Conservation (phyloP, 2,329 filamentous ascomycete genomes). For the Chaetomium sp. region DNA sequence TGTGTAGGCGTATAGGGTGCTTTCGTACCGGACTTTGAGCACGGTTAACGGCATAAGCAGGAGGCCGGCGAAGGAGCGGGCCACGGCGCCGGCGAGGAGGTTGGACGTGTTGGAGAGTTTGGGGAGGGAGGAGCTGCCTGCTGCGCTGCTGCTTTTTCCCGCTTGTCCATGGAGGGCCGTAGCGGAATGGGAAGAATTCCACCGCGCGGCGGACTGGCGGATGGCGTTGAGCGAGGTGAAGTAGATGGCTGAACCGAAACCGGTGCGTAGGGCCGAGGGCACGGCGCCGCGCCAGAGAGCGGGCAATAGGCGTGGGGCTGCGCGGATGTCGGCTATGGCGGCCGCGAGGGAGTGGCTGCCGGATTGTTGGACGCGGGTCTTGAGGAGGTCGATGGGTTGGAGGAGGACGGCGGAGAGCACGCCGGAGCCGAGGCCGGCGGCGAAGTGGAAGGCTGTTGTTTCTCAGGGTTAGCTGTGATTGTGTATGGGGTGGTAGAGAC, state of each 20-base stretch:
- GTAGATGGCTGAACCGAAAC: constrained; percentile 88
- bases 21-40: constrained; percentile 94
- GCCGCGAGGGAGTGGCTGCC: constrained; percentile 60
- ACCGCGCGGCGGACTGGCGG: constrained; percentile 58
- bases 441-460: constrained; percentile 69
- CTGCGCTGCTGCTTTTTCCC: constrained; percentile 32
- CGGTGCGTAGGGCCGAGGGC: constrained; percentile 87
- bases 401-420: constrained; percentile 82
- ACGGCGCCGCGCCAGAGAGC: constrained; percentile 88
- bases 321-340: constrained; percentile 63
- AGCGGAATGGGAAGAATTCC: constrained; percentile 28
- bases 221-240: constrained; percentile 83
- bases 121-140: constrained; percentile 64
- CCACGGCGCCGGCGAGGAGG: constrained; percentile 73
- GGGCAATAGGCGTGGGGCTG: constrained; percentile 41
- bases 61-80: constrained; percentile 80
- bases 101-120: constrained; percentile 81
- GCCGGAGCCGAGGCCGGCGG: constrained; percentile 81
- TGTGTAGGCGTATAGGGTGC: constrained; percentile 74
- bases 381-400: constrained; percentile 92
- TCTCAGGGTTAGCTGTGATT: background rate
- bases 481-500: background rate
- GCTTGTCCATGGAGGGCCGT: constrained; percentile 25
- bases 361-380: constrained; percentile 91
- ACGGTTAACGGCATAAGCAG: constrained; percentile 94